These are phyloP conservation scores for Pluteus cervinus DNA, from an alignment of 768 basidiomycete species.

Conservation along the genomic window DNA sequence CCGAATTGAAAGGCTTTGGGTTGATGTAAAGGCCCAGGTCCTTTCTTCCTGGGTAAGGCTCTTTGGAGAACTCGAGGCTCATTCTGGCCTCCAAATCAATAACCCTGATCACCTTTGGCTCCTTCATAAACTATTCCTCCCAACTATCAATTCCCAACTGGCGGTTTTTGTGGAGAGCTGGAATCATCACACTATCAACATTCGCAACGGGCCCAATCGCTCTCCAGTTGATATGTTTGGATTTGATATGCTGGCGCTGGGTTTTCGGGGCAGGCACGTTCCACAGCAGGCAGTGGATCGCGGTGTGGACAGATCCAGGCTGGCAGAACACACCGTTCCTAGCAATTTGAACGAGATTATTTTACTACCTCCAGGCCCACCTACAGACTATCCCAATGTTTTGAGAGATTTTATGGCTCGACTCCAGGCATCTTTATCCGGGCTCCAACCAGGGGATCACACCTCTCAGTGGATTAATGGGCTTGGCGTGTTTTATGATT, in stretches of 20 bases:
- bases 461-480: no score
- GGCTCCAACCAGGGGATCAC: no score
- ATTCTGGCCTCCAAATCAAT: slow-evolving; percentile 18
- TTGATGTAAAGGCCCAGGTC: slow-evolving; percentile 26
- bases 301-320: no score
- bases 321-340: no score
- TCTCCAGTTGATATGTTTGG: slow-evolving; percentile 25
- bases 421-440: no score
- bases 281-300: no score
- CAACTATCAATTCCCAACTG: slow-evolving; percentile 18
- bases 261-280: no score
- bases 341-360: no score
- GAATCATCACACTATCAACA: slow-evolving; percentile 26
- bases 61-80: slow-evolving; percentile 26
- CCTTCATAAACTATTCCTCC: slow-evolving; percentile 31
- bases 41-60: slow-evolving; percentile 33
- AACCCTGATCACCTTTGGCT: slow-evolving; percentile 31
- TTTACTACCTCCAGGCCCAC: no score
- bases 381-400: no score
- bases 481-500: no score
- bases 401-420: no score
- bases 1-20: slow-evolving; percentile 33
- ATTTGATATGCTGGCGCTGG: slow-evolving; percentile 23
- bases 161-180: slow-evolving; percentile 22
- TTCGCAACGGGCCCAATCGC: slow-evolving; percentile 14